Evolutionary conservation across 2,329 filamentous ascomycete species (phyloP).

Genomic region (Graphilbum fragrans): DNA sequence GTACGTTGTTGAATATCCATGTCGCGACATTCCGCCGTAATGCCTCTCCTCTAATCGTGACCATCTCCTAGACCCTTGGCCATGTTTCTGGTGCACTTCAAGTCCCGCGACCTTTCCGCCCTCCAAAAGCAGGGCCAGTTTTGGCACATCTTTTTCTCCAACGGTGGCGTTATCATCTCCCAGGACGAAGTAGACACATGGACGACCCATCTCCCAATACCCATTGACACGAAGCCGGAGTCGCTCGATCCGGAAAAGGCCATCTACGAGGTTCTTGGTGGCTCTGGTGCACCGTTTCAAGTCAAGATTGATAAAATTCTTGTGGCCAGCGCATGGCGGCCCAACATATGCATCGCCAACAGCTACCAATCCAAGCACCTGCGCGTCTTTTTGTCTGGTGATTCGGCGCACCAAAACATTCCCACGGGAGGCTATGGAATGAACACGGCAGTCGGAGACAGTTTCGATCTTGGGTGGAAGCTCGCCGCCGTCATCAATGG

Average conservation of each 20-base stretch:
- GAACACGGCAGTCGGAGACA: conserved; percentile 41
- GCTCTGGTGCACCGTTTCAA: conserved; percentile 1
- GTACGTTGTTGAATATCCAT: conserved; percentile 2
- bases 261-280: conserved; percentile 4
- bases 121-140: conserved; percentile 9
- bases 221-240: background rate
- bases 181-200: conserved; percentile 7
- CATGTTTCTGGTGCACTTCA: conserved; percentile 11
- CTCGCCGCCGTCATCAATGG: conserved; percentile 27
- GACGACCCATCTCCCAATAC: conserved; percentile 4
- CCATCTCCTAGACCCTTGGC: conserved; percentile 2
- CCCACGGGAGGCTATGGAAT: conserved; percentile 44
- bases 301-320: conserved; percentile 14
- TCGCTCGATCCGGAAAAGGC: conserved; percentile 3
- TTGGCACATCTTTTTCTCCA: conserved; percentile 11
- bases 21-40: background rate
- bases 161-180: conserved; percentile 3
- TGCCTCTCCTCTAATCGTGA: background rate
- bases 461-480: conserved; percentile 43
- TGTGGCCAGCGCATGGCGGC: conserved; percentile 11
- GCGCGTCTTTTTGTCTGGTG: conserved; percentile 40
- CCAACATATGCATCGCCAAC: conserved; percentile 12
- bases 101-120: conserved; percentile 7
- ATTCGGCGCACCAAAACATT: conserved; percentile 43
- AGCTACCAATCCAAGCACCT: conserved; percentile 14